These are phyloP conservation scores for Silene latifolia DNA, from an alignment of 148 eudicot species.

Conservation along the genomic window DNA sequence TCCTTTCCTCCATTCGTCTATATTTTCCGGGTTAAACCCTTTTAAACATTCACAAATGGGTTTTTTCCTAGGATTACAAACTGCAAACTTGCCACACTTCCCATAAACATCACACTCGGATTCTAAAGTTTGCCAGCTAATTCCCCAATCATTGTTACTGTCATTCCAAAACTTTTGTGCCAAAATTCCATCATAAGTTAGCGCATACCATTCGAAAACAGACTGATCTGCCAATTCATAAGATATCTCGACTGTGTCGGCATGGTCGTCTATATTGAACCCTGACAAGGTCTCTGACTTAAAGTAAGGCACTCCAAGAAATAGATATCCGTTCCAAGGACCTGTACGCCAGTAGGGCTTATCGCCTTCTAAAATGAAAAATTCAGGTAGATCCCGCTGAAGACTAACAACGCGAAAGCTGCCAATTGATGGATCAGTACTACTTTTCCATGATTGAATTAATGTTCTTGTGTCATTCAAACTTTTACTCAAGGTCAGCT, in stretches of 20 bases:
- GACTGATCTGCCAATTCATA: background rate
- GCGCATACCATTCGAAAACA: too few species aligned
- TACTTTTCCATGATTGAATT: conserved; percentile 37
- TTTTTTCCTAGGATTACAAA: too few species aligned
- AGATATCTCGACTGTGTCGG: background rate
- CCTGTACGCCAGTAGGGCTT: conserved; percentile 38
- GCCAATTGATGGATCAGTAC: conserved; percentile 41
- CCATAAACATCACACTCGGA: too few species aligned
- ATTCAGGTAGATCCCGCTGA: conserved; percentile 20
- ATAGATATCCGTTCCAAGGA: conserved; percentile 37
- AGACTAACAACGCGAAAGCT: conserved; percentile 21
- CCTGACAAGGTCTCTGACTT: background rate
- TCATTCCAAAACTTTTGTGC: too few species aligned
- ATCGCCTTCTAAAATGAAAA: conserved; percentile 27
- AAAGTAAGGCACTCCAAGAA: conserved; percentile 23
- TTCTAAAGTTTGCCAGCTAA: too few species aligned
- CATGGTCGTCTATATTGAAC: conserved; percentile 14
- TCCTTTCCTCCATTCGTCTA: too few species aligned
- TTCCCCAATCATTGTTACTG: too few species aligned
- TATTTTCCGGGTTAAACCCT: too few species aligned
- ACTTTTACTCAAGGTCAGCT: conserved; percentile 6
- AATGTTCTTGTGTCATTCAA: background rate
- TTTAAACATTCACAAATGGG: too few species aligned
- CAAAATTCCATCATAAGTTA: too few species aligned
- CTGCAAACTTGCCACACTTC: too few species aligned